phyloP scores from a whole-genome alignment of 202 grass and related monocot species.

The Schoenoplectus triqueter region DNA sequence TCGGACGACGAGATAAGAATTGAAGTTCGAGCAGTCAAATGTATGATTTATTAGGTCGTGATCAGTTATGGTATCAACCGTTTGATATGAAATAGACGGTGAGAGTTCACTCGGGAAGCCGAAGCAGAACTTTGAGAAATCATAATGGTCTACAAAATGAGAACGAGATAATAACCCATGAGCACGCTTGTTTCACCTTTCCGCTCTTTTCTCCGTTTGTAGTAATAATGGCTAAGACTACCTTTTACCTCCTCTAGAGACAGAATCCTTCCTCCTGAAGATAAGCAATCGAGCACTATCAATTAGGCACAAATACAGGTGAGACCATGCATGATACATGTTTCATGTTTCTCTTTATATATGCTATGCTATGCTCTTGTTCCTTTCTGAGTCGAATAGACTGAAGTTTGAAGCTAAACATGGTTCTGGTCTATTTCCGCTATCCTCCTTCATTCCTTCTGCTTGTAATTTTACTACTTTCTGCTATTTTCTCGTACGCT shows the following conservation, averaged over 20 bases:
- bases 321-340: neutral
- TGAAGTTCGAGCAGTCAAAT: neutral
- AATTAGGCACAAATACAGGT: constrained; percentile 13
- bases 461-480: constrained; percentile 6
- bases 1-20: neutral
- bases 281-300: constrained; percentile 42
- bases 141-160: neutral
- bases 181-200: constrained; percentile 35
- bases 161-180: neutral
- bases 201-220: neutral
- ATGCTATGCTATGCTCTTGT: neutral
- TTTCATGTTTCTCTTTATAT: constrained; percentile 9
- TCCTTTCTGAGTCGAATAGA: neutral
- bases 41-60: neutral
- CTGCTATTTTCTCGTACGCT: constrained; percentile 7
- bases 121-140: neutral
- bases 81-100: neutral
- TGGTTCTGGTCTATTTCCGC: neutral
- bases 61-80: neutral
- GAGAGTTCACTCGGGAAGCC: neutral
- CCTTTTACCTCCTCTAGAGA: constrained; percentile 22
- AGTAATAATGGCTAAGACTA: constrained; percentile 18
- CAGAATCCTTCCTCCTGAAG: constrained; percentile 42
- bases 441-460: constrained; percentile 22
- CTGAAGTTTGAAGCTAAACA: constrained; percentile 30